Conservation (phyloP, 78 protist genomes). For the Cyanophora paradoxa region DNA sequence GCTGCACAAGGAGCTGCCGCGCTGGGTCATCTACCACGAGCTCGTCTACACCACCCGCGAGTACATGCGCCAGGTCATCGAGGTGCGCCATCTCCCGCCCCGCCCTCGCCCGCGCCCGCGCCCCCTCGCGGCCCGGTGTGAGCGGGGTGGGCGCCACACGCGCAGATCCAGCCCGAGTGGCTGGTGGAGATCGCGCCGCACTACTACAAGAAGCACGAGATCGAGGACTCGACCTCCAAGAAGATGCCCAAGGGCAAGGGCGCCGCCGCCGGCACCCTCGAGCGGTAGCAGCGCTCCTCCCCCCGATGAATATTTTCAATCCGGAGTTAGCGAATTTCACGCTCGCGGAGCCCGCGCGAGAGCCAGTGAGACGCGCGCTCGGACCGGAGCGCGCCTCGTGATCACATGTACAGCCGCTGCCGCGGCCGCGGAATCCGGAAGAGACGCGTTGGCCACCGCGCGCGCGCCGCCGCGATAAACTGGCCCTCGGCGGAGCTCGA, state of each 20-base stretch:
- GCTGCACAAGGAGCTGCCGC: constrained; percentile 46
- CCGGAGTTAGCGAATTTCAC: no score
- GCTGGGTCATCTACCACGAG: constrained; percentile 88
- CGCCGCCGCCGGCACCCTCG: neutral
- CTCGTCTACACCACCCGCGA: constrained; percentile 82
- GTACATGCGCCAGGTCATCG: constrained; percentile 82
- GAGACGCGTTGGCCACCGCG: no score
- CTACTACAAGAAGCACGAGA: constrained; percentile 52
- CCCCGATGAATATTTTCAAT: no score
- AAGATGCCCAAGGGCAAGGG: constrained; percentile 3
- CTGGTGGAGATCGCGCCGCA: constrained; percentile 96
- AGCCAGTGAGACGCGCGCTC: no score
- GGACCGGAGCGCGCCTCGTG: no score
- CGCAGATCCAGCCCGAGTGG: constrained; percentile 85
- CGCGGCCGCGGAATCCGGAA: no score
- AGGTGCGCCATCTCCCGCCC: constrained; percentile 58
- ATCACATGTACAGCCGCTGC: no score
- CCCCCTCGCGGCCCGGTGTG: neutral
- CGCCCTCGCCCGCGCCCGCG: no score
- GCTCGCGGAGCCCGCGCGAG: no score
- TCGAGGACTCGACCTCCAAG: constrained; percentile 1
- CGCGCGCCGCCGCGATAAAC: no score
- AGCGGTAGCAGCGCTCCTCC: no score
- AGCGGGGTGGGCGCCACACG: neutral
- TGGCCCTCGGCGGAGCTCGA: no score